A percentile compares a stretch with the other conserved stretches of the same genome.
Conservation (phyloP, 2,329 filamentous ascomycete species). For the Pyrenochaeta sp. region DNA sequence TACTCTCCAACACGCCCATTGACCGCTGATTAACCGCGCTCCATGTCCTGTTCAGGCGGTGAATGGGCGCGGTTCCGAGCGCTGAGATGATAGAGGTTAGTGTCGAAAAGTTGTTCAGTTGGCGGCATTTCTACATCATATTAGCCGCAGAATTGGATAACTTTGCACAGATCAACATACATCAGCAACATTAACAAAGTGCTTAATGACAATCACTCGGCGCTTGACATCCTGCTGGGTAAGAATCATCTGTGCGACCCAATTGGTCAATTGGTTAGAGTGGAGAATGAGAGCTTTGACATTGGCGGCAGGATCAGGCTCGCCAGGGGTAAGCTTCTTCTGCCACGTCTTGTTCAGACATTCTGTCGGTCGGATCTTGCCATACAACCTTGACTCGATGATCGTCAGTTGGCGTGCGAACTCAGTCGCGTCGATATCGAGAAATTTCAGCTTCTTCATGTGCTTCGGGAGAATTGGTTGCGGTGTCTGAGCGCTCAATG, state of each 20-base stretch:
- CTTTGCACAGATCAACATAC: slow-evolving; percentile 62
- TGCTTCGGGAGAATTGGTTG: slow-evolving; percentile 95
- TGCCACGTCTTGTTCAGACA: slow-evolving; percentile 99
- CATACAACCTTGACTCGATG: slow-evolving; percentile 92
- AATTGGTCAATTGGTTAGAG: slow-evolving; percentile 98
- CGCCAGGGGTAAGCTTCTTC: slow-evolving; percentile 85
- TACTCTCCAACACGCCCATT: slow-evolving; percentile 80
- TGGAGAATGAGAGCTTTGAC: slow-evolving; percentile 96
- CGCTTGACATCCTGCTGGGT: slow-evolving; percentile 95
- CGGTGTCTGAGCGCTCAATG: slow-evolving; percentile 81
- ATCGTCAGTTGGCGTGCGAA: slow-evolving; percentile 98
- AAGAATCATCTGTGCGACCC: slow-evolving; percentile 99
- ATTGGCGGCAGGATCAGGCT: slow-evolving; percentile 87
- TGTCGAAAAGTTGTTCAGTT: slow-evolving; percentile 95
- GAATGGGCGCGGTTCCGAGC: slow-evolving; percentile 91
- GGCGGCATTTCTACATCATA: slow-evolving; percentile 80
- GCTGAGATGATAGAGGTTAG: slow-evolving; percentile 98
- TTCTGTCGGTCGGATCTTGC: slow-evolving; percentile 94
- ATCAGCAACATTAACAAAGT: slow-evolving; percentile 95
- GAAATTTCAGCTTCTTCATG: slow-evolving; percentile 99
- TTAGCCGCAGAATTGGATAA: slow-evolving; percentile 30
- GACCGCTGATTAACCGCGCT: slow-evolving; percentile 89
- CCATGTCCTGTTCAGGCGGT: slow-evolving; percentile 93
- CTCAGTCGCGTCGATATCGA: slow-evolving; percentile 94
- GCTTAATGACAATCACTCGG: slow-evolving; percentile 95